These are phyloP conservation scores for Penicillium concentricum DNA, from an alignment of 2,329 filamentous ascomycete genomes.

Conservation along the genomic window DNA sequence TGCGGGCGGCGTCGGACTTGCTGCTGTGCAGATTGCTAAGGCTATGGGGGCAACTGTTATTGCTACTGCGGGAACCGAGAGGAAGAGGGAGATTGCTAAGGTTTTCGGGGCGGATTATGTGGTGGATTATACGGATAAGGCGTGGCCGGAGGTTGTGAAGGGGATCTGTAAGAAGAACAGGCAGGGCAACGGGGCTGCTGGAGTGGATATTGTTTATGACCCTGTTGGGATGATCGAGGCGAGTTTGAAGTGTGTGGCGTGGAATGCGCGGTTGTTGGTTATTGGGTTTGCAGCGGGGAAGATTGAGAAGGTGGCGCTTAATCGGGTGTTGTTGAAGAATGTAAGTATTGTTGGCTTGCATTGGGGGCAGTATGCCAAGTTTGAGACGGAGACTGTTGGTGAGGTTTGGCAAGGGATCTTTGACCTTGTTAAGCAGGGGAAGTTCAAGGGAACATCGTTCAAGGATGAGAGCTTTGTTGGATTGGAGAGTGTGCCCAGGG, in stretches of 20 bases:
- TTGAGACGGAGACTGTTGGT: conserved; percentile 68
- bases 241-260: conserved; percentile 86
- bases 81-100: conserved; percentile 76
- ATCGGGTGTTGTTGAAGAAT: conserved; percentile 90
- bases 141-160: conserved; percentile 69
- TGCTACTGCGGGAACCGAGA: conserved; percentile 77
- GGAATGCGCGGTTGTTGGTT: conserved; percentile 85
- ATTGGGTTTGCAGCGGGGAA: conserved; percentile 83
- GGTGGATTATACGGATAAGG: conserved; percentile 74
- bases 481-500: conserved; percentile 73
- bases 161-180: conserved; percentile 54
- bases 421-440: conserved; percentile 71
- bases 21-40: conserved; percentile 91
- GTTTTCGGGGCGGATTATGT: conserved; percentile 82
- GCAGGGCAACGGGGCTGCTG: conserved; percentile 64
- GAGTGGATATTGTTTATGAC: conserved; percentile 93
- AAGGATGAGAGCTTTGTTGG: conserved; percentile 79
- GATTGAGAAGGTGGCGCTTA: conserved; percentile 91
- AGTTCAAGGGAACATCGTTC: conserved; percentile 80
- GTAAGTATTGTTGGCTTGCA: conserved; percentile 85
- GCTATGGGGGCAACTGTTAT: conserved; percentile 90
- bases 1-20: conserved; percentile 85
- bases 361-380: conserved; percentile 80
- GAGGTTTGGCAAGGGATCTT: conserved; percentile 82
- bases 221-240: conserved; percentile 86